These are phyloP conservation scores for Monosporozyma servazzii DNA, from an alignment of 805 yeast species.

Conservation along the genomic window DNA sequence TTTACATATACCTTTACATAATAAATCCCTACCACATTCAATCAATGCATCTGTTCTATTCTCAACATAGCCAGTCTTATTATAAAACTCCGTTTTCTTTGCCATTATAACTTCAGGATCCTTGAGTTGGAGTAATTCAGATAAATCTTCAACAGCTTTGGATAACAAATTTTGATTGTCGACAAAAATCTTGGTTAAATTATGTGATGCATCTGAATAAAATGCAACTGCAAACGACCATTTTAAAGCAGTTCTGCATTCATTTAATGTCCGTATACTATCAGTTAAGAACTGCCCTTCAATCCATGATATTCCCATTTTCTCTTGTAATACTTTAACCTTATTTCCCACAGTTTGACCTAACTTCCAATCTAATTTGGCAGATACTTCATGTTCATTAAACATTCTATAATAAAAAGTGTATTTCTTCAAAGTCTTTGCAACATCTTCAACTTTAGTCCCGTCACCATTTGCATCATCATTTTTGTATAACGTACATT, in stretches of 20 bases:
- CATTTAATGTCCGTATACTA: slow-evolving; percentile 52
- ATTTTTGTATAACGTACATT: slow-evolving; percentile 54
- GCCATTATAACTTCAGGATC: slow-evolving; percentile 31
- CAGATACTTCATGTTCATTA: slow-evolving; percentile 66
- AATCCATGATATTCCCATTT: slow-evolving; percentile 65
- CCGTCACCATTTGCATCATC: slow-evolving; percentile 25
- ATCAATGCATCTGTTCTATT: slow-evolving; percentile 33
- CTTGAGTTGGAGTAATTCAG: slow-evolving; percentile 44
- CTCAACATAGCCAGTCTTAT: slow-evolving; percentile 29
- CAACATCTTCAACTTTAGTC: slow-evolving; percentile 24
- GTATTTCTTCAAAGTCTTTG: slow-evolving; percentile 46
- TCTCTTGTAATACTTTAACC: slow-evolving; percentile 57
- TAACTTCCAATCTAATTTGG: slow-evolving; percentile 58
- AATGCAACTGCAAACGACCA: slow-evolving; percentile 86
- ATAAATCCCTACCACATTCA: slow-evolving; percentile 30
- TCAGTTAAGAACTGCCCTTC: slow-evolving; percentile 79
- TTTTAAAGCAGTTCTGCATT: slow-evolving; percentile 67
- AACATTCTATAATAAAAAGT: slow-evolving; percentile 68
- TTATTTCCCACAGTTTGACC: slow-evolving; percentile 53
- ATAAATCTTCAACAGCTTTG: slow-evolving; percentile 58
- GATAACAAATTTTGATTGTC: slow-evolving; percentile 57
- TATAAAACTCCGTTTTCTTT: slow-evolving; percentile 31
- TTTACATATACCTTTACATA: slow-evolving; percentile 27
- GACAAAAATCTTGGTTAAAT: slow-evolving; percentile 57
- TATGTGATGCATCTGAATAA: slow-evolving; percentile 44